Percentiles rank a stretch among this genome's conserved stretches.
Conservation (phyloP, 129 eudicot genomes). For the Logfia minima region DNA sequence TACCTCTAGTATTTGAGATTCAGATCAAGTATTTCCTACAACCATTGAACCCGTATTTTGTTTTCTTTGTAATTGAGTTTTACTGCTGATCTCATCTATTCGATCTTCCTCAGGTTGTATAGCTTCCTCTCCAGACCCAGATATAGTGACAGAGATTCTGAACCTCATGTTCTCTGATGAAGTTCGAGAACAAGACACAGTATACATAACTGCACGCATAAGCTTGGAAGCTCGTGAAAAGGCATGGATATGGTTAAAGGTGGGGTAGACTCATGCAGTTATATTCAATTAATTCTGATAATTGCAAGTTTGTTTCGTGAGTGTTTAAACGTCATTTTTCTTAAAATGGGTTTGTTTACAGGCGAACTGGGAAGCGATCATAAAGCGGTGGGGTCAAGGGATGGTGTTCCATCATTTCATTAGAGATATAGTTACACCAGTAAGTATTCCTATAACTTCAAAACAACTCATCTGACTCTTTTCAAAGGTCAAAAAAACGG, state of each 20-base stretch:
- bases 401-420: slow-evolving; percentile 44
- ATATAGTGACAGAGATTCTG: slow-evolving; percentile 40
- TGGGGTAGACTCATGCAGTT: slow-evolving; percentile 8
- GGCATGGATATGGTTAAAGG: slow-evolving; percentile 55
- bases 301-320: background rate
- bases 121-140: slow-evolving; percentile 47
- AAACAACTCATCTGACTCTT: background rate
- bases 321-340: background rate
- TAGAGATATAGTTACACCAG: slow-evolving; percentile 41
- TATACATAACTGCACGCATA: slow-evolving; percentile 35
- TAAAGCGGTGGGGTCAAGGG: slow-evolving; percentile 45
- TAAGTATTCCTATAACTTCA: slow-evolving; percentile 25
- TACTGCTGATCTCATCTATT: slow-evolving; percentile 11
- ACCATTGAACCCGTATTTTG: background rate
- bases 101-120: slow-evolving; percentile 33
- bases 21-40: background rate
- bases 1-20: background rate
- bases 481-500: background rate
- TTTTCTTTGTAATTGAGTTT: background rate
- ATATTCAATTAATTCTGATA: background rate
- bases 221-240: slow-evolving; percentile 50
- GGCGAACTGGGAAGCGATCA: slow-evolving; percentile 53
- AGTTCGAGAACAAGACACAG: slow-evolving; percentile 49
- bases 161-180: slow-evolving; percentile 46
- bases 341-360: slow-evolving; percentile 12